These are phyloP conservation scores for Ichthyophthirius multifiliis DNA, from an alignment of 169 alveolate genomes.

Conservation along the genomic window DNA sequence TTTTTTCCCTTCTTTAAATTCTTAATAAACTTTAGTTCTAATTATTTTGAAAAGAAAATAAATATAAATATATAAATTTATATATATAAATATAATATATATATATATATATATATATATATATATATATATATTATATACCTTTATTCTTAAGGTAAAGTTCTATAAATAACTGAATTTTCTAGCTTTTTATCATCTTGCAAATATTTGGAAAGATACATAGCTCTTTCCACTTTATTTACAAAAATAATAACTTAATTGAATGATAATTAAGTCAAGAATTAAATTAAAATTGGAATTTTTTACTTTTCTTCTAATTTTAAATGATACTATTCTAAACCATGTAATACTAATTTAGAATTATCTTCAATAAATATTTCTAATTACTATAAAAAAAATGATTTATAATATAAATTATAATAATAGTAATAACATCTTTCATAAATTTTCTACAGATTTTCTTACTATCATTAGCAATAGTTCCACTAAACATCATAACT, in stretches of 20 bases:
- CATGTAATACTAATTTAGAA: constrained; percentile 98
- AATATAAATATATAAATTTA: background rate
- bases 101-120: background rate
- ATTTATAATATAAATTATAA: too few species aligned
- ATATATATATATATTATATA: constrained; percentile 16
- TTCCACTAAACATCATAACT: constrained; percentile 86
- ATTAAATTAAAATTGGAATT: constrained; percentile 94
- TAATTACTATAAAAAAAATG: constrained; percentile 87
- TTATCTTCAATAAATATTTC: constrained; percentile 99
- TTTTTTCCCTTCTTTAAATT: constrained; percentile 97
- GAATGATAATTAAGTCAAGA: constrained; percentile 96
- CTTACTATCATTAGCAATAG: constrained; percentile 68
- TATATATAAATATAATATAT: background rate
- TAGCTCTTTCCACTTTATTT: constrained; percentile 60
- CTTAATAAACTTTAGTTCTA: constrained; percentile 94
- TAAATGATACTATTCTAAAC: constrained; percentile 97
- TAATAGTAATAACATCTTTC: background rate
- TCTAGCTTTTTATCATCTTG: constrained; percentile 5
- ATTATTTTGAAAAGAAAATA: background rate
- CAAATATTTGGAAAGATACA: constrained; percentile 19
- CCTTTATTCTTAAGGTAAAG: constrained; percentile 40
- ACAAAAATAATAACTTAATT: constrained; percentile 93
- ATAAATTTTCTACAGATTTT: constrained; percentile 66
- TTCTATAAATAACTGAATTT: constrained; percentile 2
- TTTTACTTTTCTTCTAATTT: constrained; percentile 97